Conservation (phyloP, 2,329 filamentous ascomycete genomes). For the Aspergillus pseudoterreus region DNA sequence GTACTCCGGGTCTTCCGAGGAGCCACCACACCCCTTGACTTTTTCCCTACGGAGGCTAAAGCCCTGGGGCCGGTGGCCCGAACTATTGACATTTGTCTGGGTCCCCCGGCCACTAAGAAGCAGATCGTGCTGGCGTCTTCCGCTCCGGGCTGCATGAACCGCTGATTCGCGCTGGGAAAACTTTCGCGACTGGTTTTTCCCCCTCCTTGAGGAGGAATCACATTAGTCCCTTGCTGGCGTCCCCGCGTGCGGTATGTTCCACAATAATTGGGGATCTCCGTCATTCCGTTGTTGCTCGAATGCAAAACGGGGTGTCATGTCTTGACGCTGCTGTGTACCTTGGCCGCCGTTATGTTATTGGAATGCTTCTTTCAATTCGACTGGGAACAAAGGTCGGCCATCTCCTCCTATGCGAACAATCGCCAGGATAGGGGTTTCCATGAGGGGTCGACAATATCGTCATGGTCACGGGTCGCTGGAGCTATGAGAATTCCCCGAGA, state of each 20-base stretch:
- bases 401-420: not conserved
- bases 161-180: constrained; percentile 16
- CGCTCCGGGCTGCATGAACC: constrained; percentile 21
- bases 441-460: not conserved
- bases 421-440: not conserved
- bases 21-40: constrained; percentile 6
- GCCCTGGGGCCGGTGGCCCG: constrained; percentile 9
- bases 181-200: not conserved
- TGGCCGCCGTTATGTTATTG: not conserved
- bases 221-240: constrained; percentile 25
- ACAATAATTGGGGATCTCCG: constrained; percentile 13
- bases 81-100: constrained; percentile 20
- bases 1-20: not conserved
- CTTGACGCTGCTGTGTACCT: not conserved
- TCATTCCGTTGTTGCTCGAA: not conserved
- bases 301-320: not conserved
- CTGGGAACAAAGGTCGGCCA: not conserved
- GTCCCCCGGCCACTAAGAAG: constrained; percentile 14
- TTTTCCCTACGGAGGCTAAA: constrained; percentile 12
- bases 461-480: not conserved
- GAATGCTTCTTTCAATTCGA: not conserved
- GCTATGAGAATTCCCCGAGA: constrained; percentile 10
- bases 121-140: constrained; percentile 24
- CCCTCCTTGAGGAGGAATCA: not conserved
- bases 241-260: constrained; percentile 31